Conservation (phyloP, 192 early-diverging fungal species). For the Coemansia sp. region DNA sequence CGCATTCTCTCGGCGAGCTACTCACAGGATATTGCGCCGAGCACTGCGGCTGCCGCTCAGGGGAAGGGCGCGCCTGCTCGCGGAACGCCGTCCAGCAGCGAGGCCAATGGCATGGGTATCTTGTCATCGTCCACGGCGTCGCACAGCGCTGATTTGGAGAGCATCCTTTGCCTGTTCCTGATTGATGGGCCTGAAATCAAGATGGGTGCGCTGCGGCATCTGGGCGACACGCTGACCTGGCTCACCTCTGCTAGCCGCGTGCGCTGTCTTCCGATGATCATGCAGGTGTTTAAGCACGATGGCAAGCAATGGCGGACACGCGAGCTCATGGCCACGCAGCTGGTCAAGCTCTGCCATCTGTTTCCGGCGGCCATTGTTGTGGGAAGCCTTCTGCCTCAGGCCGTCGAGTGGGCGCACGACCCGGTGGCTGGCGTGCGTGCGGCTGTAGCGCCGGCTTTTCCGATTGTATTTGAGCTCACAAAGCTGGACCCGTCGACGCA, state of each 20-base stretch:
- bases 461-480: slow-evolving; percentile 46
- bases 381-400: slow-evolving; percentile 62
- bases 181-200: slow-evolving; percentile 59
- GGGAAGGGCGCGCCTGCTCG: no score
- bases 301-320: slow-evolving; percentile 70
- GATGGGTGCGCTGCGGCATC: slow-evolving; percentile 62
- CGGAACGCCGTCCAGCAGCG: background rate
- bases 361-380: slow-evolving; percentile 60
- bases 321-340: slow-evolving; percentile 64
- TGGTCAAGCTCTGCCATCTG: slow-evolving; percentile 59
- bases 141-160: slow-evolving; percentile 40
- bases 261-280: slow-evolving; percentile 61
- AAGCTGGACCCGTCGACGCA: slow-evolving; percentile 35
- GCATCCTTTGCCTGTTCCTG: slow-evolving; percentile 44
- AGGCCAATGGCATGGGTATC: background rate
- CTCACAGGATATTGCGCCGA: no score
- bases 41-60: no score
- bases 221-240: slow-evolving; percentile 62
- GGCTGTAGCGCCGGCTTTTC: slow-evolving; percentile 42
- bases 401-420: slow-evolving; percentile 54
- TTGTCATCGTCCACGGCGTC: background rate
- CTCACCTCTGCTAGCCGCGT: slow-evolving; percentile 59
- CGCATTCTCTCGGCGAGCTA: slow-evolving; percentile 22
- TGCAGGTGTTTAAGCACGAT: slow-evolving; percentile 65
- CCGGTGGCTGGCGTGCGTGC: slow-evolving; percentile 57